Base-by-base conservation (phyloP, 176 grass and related monocot species). In the Sorghum bicolor region DNA sequence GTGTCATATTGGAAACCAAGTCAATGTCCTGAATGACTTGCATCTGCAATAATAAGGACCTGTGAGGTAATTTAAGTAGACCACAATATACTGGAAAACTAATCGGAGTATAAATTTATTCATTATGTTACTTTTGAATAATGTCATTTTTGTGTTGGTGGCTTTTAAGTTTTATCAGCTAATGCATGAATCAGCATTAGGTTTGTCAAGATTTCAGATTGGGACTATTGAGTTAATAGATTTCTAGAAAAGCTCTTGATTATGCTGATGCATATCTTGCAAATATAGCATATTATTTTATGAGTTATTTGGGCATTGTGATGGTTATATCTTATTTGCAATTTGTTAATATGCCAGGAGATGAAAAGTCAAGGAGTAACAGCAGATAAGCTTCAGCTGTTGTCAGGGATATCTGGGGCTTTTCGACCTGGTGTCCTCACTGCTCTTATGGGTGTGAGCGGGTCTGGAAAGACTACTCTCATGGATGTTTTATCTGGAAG, bases 401-500 rank as follows among this genome's bases (percentile, higher is more conserved):
- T 95, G 32, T 89, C 84, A 76, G 83, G 86, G 48, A 89, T 95
- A 80, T 92, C 87, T 45, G 93, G 88, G 43, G 90, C 82, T 66
- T 92, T 95, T 72, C 74, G 82, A 41, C 93, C 93, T 45, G 93
- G 90, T 48, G 79, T 95, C 80, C 80, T 95, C 4, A 90, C 93
- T 78, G 93, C 87, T 19, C 85, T 95, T 83, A 95, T 92, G 90
- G 93, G 93, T 52, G 87, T 90, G 22, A 95, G 85, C 53, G 93
- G 93, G 15, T 90, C 89, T 78, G 92, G 92, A 75, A 94, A 94
- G 85, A 94, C 92, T 40, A 94, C 92, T 47, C 82, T 95, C 55
- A 90, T 95, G 90, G 93, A 95, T 29, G 90, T 95, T 71, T 86
- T 95, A 63, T 92, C 93, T 82, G 93, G 93, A 33, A 89, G 93